These are phyloP conservation scores for Neonectria sp. DNA, from an alignment of 2,329 filamentous ascomycete genomes.

Conservation along the genomic window DNA sequence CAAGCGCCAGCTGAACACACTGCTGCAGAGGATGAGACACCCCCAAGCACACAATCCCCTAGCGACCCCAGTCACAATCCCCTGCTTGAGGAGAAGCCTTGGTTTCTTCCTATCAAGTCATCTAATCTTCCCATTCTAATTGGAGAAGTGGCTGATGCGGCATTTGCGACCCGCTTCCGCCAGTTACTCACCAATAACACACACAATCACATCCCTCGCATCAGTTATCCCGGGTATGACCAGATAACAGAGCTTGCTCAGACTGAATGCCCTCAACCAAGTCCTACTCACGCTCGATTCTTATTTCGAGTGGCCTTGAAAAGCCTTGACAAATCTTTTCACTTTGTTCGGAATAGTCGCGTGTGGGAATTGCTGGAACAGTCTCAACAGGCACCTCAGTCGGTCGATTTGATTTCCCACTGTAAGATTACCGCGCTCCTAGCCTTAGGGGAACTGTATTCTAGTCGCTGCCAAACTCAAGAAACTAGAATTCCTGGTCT, in stretches of 20 bases:
- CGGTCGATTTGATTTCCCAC: background rate
- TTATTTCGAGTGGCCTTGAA: background rate
- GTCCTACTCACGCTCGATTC: background rate
- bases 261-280: background rate
- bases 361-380: background rate
- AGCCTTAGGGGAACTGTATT: constrained; percentile 11
- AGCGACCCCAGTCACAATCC: constrained; percentile 10
- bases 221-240: constrained; percentile 4
- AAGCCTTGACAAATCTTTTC: background rate
- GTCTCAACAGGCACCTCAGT: background rate
- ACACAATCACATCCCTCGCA: constrained; percentile 7
- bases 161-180: constrained; percentile 18
- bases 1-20: no score
- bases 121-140: constrained; percentile 8
- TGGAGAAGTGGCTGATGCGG: constrained; percentile 15
- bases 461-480: background rate
- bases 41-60: no score
- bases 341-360: constrained; percentile 4
- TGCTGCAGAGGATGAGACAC: no score
- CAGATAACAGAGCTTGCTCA: background rate
- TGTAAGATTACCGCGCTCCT: constrained; percentile 3
- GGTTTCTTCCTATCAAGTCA: constrained; percentile 1
- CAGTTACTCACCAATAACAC: background rate
- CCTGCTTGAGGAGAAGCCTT: constrained; percentile 5
- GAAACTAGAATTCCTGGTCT: background rate